Conservation (phyloP, 2,329 filamentous ascomycete species). For the Triangularia setosa region DNA sequence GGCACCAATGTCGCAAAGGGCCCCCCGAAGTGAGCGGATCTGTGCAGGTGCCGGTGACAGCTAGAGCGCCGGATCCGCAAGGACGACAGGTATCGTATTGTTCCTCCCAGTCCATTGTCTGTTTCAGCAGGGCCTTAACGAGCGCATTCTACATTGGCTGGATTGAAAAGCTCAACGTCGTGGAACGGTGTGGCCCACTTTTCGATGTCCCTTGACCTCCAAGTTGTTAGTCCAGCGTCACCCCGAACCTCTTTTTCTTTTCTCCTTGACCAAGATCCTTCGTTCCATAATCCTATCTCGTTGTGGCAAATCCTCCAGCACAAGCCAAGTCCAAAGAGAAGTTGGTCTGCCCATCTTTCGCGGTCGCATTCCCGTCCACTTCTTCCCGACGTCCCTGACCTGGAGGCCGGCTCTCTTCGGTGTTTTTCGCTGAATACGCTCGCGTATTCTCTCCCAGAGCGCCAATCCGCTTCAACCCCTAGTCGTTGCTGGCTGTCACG, state of each 20-base stretch:
- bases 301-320: background rate
- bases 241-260: background rate
- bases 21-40: background rate
- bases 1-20: background rate
- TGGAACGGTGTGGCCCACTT: background rate
- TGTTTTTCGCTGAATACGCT: background rate
- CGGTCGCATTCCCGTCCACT: background rate
- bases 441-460: background rate
- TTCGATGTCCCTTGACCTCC: background rate
- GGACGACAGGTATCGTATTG: background rate
- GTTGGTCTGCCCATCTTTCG: background rate
- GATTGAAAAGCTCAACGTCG: background rate
- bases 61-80: background rate
- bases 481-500: background rate
- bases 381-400: background rate
- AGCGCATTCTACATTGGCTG: background rate
- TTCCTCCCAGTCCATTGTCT: background rate
- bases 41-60: background rate
- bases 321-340: background rate
- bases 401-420: background rate
- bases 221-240: background rate
- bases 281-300: background rate
- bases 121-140: background rate
- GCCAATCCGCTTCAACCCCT: background rate
- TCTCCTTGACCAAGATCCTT: background rate